Evolutionary conservation across 352 stramenopile species (phyloP).

Genomic region (Globisporangium echinulatum): DNA sequence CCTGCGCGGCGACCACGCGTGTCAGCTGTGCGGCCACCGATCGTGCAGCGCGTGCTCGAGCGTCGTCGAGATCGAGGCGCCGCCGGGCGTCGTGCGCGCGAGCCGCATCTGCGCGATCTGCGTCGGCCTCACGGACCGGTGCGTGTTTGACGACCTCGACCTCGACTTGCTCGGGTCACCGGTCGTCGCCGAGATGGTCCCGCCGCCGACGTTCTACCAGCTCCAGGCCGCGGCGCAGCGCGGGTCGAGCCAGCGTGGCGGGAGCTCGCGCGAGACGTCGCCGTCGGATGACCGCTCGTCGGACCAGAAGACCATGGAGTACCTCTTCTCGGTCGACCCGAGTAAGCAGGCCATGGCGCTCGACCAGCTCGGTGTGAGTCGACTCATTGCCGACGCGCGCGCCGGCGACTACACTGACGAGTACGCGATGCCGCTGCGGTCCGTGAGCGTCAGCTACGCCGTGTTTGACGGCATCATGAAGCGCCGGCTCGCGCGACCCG

Average conservation of each 20-base stretch:
- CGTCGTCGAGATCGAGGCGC: conserved; percentile 16
- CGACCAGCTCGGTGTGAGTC: conserved; percentile 17
- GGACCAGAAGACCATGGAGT: conserved; percentile 25
- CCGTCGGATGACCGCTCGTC: conserved; percentile 10
- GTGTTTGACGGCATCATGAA: conserved; percentile 19
- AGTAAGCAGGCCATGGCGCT: conserved; percentile 22
- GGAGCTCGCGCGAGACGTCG: conserved; percentile 11
- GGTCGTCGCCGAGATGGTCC: conserved; percentile 15
- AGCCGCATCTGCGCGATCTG: conserved; percentile 26
- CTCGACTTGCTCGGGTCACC: conserved; percentile 18
- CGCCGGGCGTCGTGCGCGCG: conserved; percentile 12
- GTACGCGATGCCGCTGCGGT: background rate
- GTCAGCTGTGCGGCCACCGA: conserved; percentile 33
- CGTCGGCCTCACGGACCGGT: conserved; percentile 16
- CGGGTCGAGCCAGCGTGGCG: conserved; percentile 6
- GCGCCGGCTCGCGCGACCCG: conserved; percentile 7
- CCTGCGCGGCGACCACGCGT: conserved; percentile 19
- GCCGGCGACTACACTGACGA: background rate
- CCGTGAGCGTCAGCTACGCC: conserved; percentile 9
- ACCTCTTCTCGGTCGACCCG: conserved; percentile 25
- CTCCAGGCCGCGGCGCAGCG: conserved; percentile 12
- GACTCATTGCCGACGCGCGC: background rate
- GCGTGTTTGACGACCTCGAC: conserved; percentile 26
- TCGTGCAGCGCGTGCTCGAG: conserved; percentile 24
- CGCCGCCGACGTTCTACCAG: conserved; percentile 16